Percentiles rank a stretch among this genome's conserved stretches.
These are phyloP conservation scores for Tetracentron sinense DNA, from an alignment of 164 flowering plant genomes.

Conservation along the genomic window DNA sequence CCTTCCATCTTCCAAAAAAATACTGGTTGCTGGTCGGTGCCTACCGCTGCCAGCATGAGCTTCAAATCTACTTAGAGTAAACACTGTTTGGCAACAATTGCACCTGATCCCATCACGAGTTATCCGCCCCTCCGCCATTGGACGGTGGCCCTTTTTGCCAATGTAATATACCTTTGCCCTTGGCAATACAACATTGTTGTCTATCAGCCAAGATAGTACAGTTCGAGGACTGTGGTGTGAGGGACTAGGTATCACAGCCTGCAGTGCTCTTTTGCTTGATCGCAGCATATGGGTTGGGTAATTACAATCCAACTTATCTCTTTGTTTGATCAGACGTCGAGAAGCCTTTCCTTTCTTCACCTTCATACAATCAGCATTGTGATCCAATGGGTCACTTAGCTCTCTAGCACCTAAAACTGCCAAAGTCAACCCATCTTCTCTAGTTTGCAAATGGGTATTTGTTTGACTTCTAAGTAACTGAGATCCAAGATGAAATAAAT, in stretches of 20 bases:
- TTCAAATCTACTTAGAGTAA: constrained; percentile 47
- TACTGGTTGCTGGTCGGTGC: constrained; percentile 49
- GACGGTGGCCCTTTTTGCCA: constrained; percentile 18
- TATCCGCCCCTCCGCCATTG: constrained; percentile 48
- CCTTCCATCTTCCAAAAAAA: constrained; percentile 76
- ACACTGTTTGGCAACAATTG: constrained; percentile 61
- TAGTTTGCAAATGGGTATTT: constrained; percentile 8
- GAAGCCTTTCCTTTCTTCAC: constrained; percentile 22
- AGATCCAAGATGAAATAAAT: constrained; percentile 7
- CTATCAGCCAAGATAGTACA: constrained; percentile 78
- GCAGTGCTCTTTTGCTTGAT: constrained; percentile 54
- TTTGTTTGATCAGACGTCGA: constrained; percentile 7
- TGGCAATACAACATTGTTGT: constrained; percentile 56
- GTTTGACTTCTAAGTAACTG: constrained; percentile 3
- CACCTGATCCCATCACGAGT: constrained; percentile 79
- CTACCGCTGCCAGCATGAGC: constrained; percentile 61
- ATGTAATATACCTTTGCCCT: constrained; percentile 55
- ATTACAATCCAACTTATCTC: constrained; percentile 7
- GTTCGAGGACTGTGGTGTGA: constrained; percentile 40
- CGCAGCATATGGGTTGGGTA: constrained; percentile 26
- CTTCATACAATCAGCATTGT: constrained; percentile 2
- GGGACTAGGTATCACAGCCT: constrained; percentile 24
- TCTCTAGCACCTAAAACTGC: constrained; percentile 1
- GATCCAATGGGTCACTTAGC: not conserved
- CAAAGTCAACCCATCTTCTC: constrained; percentile 8